Evolutionary conservation across 768 basidiomycete species (phyloP), one percentile per base, ranked within the genome.

Genomic region (Fomitopsis pulvina): DNA sequence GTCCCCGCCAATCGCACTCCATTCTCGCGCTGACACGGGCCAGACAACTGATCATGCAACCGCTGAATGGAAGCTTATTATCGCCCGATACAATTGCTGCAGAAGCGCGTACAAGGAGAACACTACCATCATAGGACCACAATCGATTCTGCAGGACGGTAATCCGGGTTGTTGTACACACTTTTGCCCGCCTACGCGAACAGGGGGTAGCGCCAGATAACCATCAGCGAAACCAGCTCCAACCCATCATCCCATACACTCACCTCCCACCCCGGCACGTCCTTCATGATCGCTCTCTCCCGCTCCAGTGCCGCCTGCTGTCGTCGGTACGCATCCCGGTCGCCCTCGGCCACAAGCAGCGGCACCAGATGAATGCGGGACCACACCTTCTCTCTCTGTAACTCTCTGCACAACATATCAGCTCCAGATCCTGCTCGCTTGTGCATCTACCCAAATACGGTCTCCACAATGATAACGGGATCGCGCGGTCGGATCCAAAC

Each of bases 331-430:
- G 77, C 74, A 66, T 94, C 92, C 48, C 96, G 85, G 71, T 99
- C 95, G 3, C 84, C 84, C 66, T 99, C 95, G 32, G 95, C 95
- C 58, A 94, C 75, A 41, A 99, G 76, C 50, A 97, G 66, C 9
- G 95, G 96, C 27, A 93, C 85, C 28, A 96, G 79, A 72, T 98
- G 84, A 63, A 99, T 92, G 55, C 95, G 81, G 51, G 93, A 89
- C 95, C 95, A 97, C 29, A 83, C 81, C 69, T 87, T 86, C 73
- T 99, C 95, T 55, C 95, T 79, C 65, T 87, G 75, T 37, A 98
- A 76, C 72, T 99, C 95, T 68, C 95, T 98, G 74, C 60, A 59
- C 53, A 65, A 66, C 63, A 64, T 63, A 63, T 71, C 69, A 68
- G 67, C 68, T 74, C 72, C 68, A 72, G 62, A 67, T 67, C 61